Conservation (phyloP, 371 early-diverging fungal species). For the Parasitella parasitica region DNA sequence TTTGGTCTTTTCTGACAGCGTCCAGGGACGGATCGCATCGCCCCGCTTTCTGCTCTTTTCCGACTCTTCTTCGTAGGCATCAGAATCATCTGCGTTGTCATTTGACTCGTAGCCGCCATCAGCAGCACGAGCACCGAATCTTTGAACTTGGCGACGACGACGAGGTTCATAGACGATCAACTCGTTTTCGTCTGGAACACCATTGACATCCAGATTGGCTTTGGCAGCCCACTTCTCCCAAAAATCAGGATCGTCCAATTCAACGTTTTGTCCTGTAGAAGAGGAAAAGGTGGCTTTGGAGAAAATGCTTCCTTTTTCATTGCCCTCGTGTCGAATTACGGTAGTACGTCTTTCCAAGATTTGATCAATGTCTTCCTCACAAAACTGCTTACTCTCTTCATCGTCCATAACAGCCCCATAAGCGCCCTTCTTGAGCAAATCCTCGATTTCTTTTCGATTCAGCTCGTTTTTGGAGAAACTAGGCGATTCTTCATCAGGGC, state of each 20-base stretch:
- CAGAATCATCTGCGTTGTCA: slow-evolving; percentile 41
- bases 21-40: slow-evolving; percentile 66
- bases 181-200: slow-evolving; percentile 48
- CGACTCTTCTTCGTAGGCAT: slow-evolving; percentile 39
- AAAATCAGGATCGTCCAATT: slow-evolving; percentile 93
- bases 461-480: slow-evolving; percentile 46
- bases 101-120: slow-evolving; percentile 30
- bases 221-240: slow-evolving; percentile 93
- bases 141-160: slow-evolving; percentile 58
- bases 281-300: slow-evolving; percentile 93
- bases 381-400: slow-evolving; percentile 80
- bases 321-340: slow-evolving; percentile 82
- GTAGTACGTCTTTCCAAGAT: slow-evolving; percentile 91
- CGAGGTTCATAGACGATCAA: slow-evolving; percentile 72
- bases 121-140: slow-evolving; percentile 37
- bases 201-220: slow-evolving; percentile 66
- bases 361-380: slow-evolving; percentile 96
- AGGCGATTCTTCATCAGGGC: slow-evolving; percentile 27
- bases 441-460: slow-evolving; percentile 85
- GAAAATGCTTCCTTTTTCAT: slow-evolving; percentile 81
- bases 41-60: slow-evolving; percentile 25
- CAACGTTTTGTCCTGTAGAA: slow-evolving; percentile 48
- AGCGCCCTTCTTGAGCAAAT: slow-evolving; percentile 88
- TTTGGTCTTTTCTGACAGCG: slow-evolving; percentile 71
- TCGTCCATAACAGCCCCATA: slow-evolving; percentile 90